Evolutionary conservation across 352 stramenopile species (phyloP), one percentile per base, ranked within the genome.

Genomic region (Sclerospora graminicola): DNA sequence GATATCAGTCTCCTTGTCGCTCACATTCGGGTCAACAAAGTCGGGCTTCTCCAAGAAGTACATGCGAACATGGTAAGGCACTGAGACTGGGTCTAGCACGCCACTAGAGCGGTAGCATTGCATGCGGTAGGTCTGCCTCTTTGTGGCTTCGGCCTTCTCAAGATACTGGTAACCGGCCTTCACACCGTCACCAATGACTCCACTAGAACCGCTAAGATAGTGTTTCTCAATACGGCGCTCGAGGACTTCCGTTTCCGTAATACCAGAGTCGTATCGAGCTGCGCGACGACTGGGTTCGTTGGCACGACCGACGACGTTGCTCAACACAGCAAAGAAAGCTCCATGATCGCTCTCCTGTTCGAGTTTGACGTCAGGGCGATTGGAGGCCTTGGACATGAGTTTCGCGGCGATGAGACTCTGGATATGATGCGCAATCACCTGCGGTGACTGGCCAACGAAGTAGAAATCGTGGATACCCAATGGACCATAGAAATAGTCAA

Each of bases 391-490:
- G 48, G 72, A 79, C 71, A 87, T 80, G 55, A 90, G 60, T 60
- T 90, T 90, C 35, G 78, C 78, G 15, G 72, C 78, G 23, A 90
- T 68, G 26, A 90, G 62, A 35, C 65, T 84, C 63, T 88, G 65
- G 40, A 90, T 83, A 56, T 90, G 79, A 28, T 78, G 67, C 15
- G 79, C 75, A 48, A 90, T 90, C 11, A 76, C 62, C 8, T 35
- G 41, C 5, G 79, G 49, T 5, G 69, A 70, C 36, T 88, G 75
- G 23, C 75, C 74, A 3, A 68, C 54, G 48, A 90, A 90, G 63
- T 90, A 90, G 45, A 88, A 90, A 49, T 88, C 75, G 64, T 90
- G 79, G 11, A 90, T 55, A 6, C 79, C 79, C 8, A 90, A 45
- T 14, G 75, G 73, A 1, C 76, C 76, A 51, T 87, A 90, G 53